Percentiles rank a stretch among this genome's conserved stretches.
Conservation (phyloP, 108 stramenopile species). For the Tribonema minus region DNA sequence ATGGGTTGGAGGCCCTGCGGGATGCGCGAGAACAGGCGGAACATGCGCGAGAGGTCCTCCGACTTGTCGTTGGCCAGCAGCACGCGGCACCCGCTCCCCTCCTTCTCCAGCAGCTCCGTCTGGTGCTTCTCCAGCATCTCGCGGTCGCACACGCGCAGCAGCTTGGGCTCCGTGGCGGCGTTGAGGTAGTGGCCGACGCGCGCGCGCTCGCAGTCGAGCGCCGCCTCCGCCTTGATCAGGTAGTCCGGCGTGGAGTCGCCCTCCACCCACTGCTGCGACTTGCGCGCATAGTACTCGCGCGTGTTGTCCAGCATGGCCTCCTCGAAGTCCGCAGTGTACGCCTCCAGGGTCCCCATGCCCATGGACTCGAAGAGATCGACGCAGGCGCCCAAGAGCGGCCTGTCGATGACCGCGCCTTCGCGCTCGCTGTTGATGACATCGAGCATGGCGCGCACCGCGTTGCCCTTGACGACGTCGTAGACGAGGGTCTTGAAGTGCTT, state of each 20-base stretch:
- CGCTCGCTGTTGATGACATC: constrained; percentile 88
- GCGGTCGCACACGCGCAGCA: constrained; percentile 83
- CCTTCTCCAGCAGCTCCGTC: constrained; percentile 88
- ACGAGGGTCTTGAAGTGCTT: constrained; percentile 84
- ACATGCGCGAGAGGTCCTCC: constrained; percentile 94
- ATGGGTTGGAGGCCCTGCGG: constrained; percentile 89
- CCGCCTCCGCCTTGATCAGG: constrained; percentile 91
- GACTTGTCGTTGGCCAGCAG: constrained; percentile 91
- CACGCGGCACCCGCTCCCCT: constrained; percentile 86
- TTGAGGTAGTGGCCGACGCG: constrained; percentile 91
- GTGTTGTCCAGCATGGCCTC: constrained; percentile 76
- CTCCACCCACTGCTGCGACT: constrained; percentile 91
- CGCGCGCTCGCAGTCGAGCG: constrained; percentile 74
- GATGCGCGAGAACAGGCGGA: constrained; percentile 82
- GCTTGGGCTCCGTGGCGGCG: constrained; percentile 74
- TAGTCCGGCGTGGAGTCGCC: constrained; percentile 91
- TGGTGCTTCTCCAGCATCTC: constrained; percentile 87
- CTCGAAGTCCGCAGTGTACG: constrained; percentile 86
- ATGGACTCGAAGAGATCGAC: constrained; percentile 93
- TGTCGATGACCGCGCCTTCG: constrained; percentile 75
- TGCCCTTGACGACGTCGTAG: constrained; percentile 83
- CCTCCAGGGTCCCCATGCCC: constrained; percentile 85
- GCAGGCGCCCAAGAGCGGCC: constrained; percentile 75
- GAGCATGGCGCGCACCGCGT: constrained; percentile 80
- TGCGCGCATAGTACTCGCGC: constrained; percentile 82